phyloP scores from a whole-genome alignment of 192 early-diverging fungal genomes.

The Podila epicladia region DNA sequence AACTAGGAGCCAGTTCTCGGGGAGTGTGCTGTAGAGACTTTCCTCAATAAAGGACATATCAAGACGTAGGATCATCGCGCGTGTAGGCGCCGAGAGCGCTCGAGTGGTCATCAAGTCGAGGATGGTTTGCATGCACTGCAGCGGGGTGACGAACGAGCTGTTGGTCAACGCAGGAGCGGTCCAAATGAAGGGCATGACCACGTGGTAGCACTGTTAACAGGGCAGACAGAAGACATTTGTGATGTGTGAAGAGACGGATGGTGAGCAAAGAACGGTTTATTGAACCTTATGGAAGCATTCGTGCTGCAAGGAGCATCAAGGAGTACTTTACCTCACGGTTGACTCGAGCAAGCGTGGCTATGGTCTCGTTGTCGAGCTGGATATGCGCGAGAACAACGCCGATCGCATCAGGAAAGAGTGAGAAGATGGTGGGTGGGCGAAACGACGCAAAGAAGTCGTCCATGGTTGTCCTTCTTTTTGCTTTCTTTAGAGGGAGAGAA shows the following conservation, averaged over 20 bases:
- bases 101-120: slow-evolving; percentile 10
- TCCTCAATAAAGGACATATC: slow-evolving; percentile 39
- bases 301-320: no score
- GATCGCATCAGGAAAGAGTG: slow-evolving; percentile 44
- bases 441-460: slow-evolving; percentile 17
- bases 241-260: background rate
- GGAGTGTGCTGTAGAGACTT: slow-evolving; percentile 33
- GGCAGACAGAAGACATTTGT: no score
- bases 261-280: background rate
- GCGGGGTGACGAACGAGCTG: slow-evolving; percentile 33
- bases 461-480: background rate
- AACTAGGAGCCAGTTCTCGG: slow-evolving; percentile 42
- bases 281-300: background rate
- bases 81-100: slow-evolving; percentile 3
- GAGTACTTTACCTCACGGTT: slow-evolving; percentile 29
- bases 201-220: slow-evolving; percentile 24
- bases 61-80: slow-evolving; percentile 14
- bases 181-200: slow-evolving; percentile 25
- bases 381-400: slow-evolving; percentile 12
- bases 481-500: background rate
- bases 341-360: slow-evolving; percentile 25
- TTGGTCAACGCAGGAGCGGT: slow-evolving; percentile 18
- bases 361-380: slow-evolving; percentile 17
- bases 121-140: slow-evolving; percentile 41
- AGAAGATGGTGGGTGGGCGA: slow-evolving; percentile 23